Evolutionary conservation across 345 rosid species (phyloP).

Genomic region (Ceriops zippeliana): DNA sequence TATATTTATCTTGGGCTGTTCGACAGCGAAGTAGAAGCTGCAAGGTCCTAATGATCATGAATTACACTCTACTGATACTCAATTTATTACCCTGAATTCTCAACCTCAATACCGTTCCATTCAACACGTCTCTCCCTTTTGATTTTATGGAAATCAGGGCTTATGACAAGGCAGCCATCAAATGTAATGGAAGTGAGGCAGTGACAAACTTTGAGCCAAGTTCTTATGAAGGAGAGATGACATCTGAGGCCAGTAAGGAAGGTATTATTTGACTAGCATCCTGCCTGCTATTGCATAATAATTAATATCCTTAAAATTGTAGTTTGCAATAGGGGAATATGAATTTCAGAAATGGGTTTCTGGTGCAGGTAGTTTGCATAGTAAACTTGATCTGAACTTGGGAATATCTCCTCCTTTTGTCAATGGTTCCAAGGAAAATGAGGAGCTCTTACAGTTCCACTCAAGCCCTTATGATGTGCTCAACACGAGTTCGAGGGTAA

Average conservation of each 20-base stretch:
- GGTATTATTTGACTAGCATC: conserved; percentile 33
- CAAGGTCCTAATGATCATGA: conserved; percentile 87
- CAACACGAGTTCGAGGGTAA: conserved; percentile 50
- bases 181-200: conserved; percentile 30
- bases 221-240: conserved; percentile 60
- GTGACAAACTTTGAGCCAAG: conserved; percentile 45
- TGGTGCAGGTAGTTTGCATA: conserved; percentile 26
- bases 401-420: conserved; percentile 61
- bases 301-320: conserved; percentile 3
- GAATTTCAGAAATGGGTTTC: conserved; percentile 6
- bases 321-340: neutral
- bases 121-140: conserved; percentile 55
- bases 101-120: conserved; percentile 39
- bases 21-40: conserved; percentile 98
- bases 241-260: conserved; percentile 42
- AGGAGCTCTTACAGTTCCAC: conserved; percentile 37
- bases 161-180: conserved; percentile 94
- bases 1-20: conserved; percentile 97
- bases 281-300: neutral
- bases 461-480: conserved; percentile 30
- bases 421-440: conserved; percentile 44
- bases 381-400: conserved; percentile 64
- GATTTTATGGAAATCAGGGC: conserved; percentile 75
- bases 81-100: conserved; percentile 47
- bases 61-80: conserved; percentile 47